phyloP scores from a whole-genome alignment of 768 basidiomycete genomes.

The Leccinum aurantiacum region DNA sequence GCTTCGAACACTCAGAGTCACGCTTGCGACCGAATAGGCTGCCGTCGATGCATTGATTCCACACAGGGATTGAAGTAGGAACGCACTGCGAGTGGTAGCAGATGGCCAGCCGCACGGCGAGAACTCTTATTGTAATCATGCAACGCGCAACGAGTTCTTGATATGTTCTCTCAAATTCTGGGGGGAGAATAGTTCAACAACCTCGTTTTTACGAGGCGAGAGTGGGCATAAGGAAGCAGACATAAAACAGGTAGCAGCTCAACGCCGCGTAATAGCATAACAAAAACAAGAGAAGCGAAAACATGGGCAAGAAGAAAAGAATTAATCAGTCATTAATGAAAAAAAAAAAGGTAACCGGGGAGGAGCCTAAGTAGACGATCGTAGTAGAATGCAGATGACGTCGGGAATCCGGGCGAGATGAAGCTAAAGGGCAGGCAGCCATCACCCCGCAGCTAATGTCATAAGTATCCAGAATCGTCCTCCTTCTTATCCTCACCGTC shows the following conservation, averaged over 20 bases:
- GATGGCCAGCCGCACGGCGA: too few relatives aligned
- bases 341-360: not conserved
- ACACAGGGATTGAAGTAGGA: too few relatives aligned
- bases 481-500: slow-evolving; percentile 36
- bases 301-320: not conserved
- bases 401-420: not conserved
- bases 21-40: too few relatives aligned
- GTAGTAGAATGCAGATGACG: not conserved
- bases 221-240: not conserved
- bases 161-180: not conserved
- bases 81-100: too few relatives aligned
- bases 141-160: not conserved
- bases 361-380: too few relatives aligned
- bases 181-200: not conserved
- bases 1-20: too few relatives aligned
- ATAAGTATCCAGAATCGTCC: slow-evolving; percentile 30
- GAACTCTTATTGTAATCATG: too few relatives aligned
- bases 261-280: slow-evolving; percentile 8
- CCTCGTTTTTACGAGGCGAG: not conserved
- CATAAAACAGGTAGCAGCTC: not conserved
- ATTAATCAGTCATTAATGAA: not conserved
- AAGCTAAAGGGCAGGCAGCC: too few relatives aligned
- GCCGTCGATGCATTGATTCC: too few relatives aligned
- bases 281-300: not conserved
- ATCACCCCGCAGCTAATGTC: slow-evolving; percentile 3